Conservation (phyloP, 2,329 filamentous ascomycete species). For the Paracoccidioides brasiliensis region DNA sequence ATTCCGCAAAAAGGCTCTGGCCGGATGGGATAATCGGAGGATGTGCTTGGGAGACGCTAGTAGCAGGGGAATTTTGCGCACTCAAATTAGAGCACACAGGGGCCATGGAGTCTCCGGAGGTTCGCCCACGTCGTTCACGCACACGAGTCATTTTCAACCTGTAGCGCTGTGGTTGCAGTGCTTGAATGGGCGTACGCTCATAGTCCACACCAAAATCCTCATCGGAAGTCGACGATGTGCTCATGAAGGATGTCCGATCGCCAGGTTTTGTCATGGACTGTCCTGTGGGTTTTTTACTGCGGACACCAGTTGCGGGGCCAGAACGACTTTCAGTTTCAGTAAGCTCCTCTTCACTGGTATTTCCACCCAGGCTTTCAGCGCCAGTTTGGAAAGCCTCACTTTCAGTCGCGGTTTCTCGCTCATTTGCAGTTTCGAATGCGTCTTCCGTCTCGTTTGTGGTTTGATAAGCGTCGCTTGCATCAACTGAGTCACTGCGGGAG, state of each 20-base stretch:
- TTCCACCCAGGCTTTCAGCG: conserved; percentile 56
- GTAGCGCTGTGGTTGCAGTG: conserved; percentile 50
- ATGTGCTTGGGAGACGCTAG: conserved; percentile 36
- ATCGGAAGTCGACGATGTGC: conserved; percentile 78
- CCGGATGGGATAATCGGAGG: conserved; percentile 38
- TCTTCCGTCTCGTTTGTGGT: conserved; percentile 64
- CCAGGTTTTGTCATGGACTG: conserved; percentile 33
- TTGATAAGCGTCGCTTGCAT: conserved; percentile 59
- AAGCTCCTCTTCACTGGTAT: conserved; percentile 65
- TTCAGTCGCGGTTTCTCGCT: conserved; percentile 61
- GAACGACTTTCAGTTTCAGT: conserved; percentile 66
- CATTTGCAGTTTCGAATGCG: conserved; percentile 62
- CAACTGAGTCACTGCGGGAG: conserved; percentile 21
- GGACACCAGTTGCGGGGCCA: conserved; percentile 19
- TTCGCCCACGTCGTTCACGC: conserved; percentile 48
- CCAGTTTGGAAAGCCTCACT: conserved; percentile 93
- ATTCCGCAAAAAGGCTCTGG: conserved; percentile 82
- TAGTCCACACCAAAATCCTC: conserved; percentile 54
- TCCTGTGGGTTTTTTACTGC: conserved; percentile 25
- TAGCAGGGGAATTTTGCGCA: conserved; percentile 40
- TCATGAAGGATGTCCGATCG: conserved; percentile 60
- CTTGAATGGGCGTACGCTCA: conserved; percentile 50
- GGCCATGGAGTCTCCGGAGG: conserved; percentile 33
- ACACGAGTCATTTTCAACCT: conserved; percentile 58
- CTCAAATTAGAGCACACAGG: conserved; percentile 27